Conservation (phyloP, 148 eudicot species). For the Agrostemma githago region DNA sequence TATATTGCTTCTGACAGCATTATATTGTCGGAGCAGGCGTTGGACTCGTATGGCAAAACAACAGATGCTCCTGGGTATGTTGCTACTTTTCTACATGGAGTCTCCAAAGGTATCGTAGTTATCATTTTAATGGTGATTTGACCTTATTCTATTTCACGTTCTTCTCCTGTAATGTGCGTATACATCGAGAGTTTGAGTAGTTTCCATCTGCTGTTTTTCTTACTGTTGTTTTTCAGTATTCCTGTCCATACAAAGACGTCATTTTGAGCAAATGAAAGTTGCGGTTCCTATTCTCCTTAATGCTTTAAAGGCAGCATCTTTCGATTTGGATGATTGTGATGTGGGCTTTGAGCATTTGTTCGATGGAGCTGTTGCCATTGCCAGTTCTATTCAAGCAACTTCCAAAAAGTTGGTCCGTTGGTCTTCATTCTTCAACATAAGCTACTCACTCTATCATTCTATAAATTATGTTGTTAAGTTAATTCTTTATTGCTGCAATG, state of each 20-base stretch:
- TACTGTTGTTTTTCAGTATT: conserved; percentile 39
- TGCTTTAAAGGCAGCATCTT: conserved; percentile 46
- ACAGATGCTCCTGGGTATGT: conserved; percentile 66
- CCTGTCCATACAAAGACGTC: conserved; percentile 56
- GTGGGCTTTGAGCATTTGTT: conserved; percentile 43
- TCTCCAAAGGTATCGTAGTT: conserved; percentile 54
- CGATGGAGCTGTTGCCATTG: conserved; percentile 47
- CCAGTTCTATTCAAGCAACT: conserved; percentile 52
- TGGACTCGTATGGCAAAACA: conserved; percentile 54
- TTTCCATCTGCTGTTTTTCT: not conserved
- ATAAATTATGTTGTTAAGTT: not conserved
- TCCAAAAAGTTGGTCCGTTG: conserved; percentile 68
- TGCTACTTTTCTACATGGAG: conserved; percentile 54
- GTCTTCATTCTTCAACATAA: conserved; percentile 5
- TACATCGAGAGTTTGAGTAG: conserved; percentile 7
- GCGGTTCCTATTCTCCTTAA: conserved; percentile 64
- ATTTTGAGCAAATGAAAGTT: conserved; percentile 65
- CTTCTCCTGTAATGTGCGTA: not conserved
- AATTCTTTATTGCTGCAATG: conserved; percentile 11
- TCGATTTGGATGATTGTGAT: conserved; percentile 48
- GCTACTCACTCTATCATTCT: not conserved
- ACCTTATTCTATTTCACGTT: not conserved
- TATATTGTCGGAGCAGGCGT: conserved; percentile 52
- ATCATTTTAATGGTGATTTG: not conserved
- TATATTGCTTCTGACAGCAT: conserved; percentile 17